phyloP scores from a whole-genome alignment of 331 rosid genomes.

The Saraca asoca region DNA sequence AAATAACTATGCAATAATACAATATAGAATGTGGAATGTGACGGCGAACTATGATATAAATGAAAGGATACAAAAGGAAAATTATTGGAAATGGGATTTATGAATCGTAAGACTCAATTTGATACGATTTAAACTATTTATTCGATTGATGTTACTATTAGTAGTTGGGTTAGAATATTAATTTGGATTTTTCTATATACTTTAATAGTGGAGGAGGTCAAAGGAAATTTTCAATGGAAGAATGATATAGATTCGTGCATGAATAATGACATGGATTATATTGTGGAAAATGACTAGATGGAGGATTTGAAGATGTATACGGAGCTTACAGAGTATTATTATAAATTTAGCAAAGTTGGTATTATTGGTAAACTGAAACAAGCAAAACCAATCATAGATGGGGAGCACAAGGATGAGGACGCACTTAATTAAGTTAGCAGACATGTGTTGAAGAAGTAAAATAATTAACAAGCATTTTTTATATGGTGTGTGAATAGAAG shows the following conservation, averaged over 20 bases:
- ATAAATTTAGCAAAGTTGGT: conserved; percentile 28
- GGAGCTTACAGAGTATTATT: conserved; percentile 18
- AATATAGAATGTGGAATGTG: too few species aligned
- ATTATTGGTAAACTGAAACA: conserved; percentile 46
- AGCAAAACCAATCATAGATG: conserved; percentile 31
- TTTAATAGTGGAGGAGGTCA: conserved; percentile 27
- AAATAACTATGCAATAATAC: too few species aligned
- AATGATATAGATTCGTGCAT: not conserved
- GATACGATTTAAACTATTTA: too few species aligned
- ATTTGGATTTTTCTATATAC: conserved; percentile 7
- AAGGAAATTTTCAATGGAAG: conserved; percentile 3
- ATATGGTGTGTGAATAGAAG: conserved; percentile 26
- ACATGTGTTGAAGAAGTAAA: too few species aligned
- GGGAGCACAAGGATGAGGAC: conserved; percentile 21
- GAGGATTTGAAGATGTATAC: conserved; percentile 5
- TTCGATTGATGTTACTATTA: conserved; percentile 23
- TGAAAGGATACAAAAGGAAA: too few species aligned
- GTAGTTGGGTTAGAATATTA: not conserved
- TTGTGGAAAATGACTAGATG: conserved; percentile 28
- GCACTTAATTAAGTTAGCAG: conserved; percentile 27
- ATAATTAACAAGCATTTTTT: conserved; percentile 6
- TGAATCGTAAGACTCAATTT: too few species aligned
- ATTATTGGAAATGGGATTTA: too few species aligned
- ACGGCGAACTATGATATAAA: too few species aligned
- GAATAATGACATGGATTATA: not conserved